Percentiles rank a stretch among this genome's conserved stretches.
Evolutionary conservation across 2,329 filamentous ascomycete genomes (phyloP).

Genomic region (Myotisia sp.): DNA sequence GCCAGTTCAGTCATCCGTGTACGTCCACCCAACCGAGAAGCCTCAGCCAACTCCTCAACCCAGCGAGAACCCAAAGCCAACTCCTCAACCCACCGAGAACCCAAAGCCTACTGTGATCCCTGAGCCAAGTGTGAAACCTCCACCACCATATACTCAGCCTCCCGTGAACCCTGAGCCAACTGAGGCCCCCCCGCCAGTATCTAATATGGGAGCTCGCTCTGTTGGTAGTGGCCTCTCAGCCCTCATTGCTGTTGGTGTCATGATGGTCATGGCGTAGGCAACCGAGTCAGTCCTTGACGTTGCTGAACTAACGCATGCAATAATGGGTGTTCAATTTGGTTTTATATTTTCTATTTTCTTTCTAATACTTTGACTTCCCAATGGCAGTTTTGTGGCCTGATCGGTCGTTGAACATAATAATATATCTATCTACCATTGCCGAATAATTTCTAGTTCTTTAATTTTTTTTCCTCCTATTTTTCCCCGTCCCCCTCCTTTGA

Average conservation of each 20-base stretch:
- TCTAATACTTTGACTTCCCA: no score
- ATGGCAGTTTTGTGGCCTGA: no score
- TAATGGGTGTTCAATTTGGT: no score
- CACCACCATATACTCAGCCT: constrained; percentile 3
- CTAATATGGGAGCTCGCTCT: constrained; percentile 8
- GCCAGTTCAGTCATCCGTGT: no score
- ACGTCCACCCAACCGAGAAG: no score
- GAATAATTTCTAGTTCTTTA: no score
- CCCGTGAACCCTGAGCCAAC: constrained; percentile 5
- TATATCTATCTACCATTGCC: no score
- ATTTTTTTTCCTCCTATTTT: no score
- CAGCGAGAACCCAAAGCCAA: constrained; percentile 4
- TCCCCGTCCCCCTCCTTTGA: no score
- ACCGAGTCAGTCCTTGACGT: neutral
- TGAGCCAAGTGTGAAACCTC: constrained; percentile 1
- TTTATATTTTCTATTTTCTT: no score
- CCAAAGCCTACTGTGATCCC: constrained; percentile 2
- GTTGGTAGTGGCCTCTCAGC: constrained; percentile 7
- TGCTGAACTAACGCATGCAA: no score
- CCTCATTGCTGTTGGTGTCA: constrained; percentile 8
- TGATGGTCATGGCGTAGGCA: constrained; percentile 9
- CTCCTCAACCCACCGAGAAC: constrained; percentile 1
- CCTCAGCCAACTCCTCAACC: neutral
- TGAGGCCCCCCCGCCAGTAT: constrained; percentile 8
- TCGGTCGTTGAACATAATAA: no score